These are phyloP conservation scores for Leccinum variicolor DNA, from an alignment of 768 basidiomycete genomes.

Conservation along the genomic window DNA sequence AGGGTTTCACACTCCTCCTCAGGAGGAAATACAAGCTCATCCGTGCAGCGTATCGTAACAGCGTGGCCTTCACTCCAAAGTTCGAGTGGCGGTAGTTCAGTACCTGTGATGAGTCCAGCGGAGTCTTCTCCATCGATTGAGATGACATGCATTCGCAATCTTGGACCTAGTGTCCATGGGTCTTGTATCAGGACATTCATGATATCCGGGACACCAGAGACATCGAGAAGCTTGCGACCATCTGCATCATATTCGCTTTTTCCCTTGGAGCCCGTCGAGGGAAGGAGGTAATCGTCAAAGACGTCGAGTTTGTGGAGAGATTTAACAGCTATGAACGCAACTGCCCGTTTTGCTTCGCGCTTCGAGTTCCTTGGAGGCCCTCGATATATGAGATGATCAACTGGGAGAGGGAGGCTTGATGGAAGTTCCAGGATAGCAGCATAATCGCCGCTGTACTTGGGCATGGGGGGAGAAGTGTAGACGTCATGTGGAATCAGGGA, in stretches of 20 bases:
- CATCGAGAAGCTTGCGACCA: slow-evolving; percentile 40
- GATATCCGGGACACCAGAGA: slow-evolving; percentile 46
- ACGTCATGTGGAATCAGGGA: slow-evolving; percentile 69
- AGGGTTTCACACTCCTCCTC: slow-evolving; percentile 47
- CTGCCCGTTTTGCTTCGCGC: slow-evolving; percentile 79
- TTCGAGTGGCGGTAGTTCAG: slow-evolving; percentile 46
- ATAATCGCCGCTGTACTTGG: slow-evolving; percentile 63
- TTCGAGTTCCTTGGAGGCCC: slow-evolving; percentile 67
- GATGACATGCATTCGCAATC: slow-evolving; percentile 64
- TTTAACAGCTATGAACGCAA: slow-evolving; percentile 75
- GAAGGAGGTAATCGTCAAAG: slow-evolving; percentile 80
- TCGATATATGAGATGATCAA: slow-evolving; percentile 48
- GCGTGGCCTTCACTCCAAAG: slow-evolving; percentile 34
- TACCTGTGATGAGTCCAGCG: slow-evolving; percentile 69
- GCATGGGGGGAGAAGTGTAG: slow-evolving; percentile 59
- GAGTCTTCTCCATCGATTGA: slow-evolving; percentile 44
- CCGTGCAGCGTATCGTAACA: slow-evolving; percentile 41
- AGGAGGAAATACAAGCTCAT: slow-evolving; percentile 45
- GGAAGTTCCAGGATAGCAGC: slow-evolving; percentile 61
- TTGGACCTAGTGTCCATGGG: slow-evolving; percentile 59
- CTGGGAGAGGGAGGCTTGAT: slow-evolving; percentile 56
- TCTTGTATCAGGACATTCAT: slow-evolving; percentile 61
- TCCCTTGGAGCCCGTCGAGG: slow-evolving; percentile 51
- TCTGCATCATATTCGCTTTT: slow-evolving; percentile 53
- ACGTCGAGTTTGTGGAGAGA: slow-evolving; percentile 66